Base-by-base conservation (phyloP, 352 stramenopile species). In the Blastocystis sp. region DNA sequence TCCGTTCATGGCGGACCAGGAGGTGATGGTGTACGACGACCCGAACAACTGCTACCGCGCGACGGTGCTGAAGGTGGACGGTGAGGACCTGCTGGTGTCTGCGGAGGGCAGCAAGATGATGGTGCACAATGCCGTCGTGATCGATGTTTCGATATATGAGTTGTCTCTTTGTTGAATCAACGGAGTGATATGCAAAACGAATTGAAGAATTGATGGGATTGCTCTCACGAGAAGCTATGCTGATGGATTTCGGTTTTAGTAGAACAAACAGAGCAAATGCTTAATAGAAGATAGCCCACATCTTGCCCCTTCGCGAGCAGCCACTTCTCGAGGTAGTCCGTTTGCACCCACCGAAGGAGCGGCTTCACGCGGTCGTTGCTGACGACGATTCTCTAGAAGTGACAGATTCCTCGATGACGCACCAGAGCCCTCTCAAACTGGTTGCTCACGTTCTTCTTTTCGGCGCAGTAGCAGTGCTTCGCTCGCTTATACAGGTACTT, bases 1-100 rank as follows among this genome's bases (percentile, higher is more conserved):
- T 11, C 21, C 64, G 3, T 74, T 74, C 43, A 21, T 10, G 7
- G 0, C 64, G 0, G 64, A 74, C 45, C 64, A 74, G 40, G 64
- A 74, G 7, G 64, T 74, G 7, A 21, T 74, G 64, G 64, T 74
- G 40, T 52, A 52, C 64, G 64, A 74, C 43, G 64, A 74, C 34
- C 64, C 64, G 40, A 42, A 74, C 40, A 74, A 52, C 64, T 7
- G 17, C 17, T 42, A 74, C 24, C 34, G 34, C 10, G 64, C 64
- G 3, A 42, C 43, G 7, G 42, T 74, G 64, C 21, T 74, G 64
- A 74, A 74, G 42, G 34, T 74, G 28, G 64, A 74, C 21, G 64
- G 64, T 17, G 64, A 74, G 14, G 64, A 74, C 21, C 45, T 74
- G 64, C 24, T 74, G 64, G 64, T 74, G 64, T 24, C 17, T 19